These are phyloP conservation scores for Diaporthe sp. DNA, from an alignment of 2,329 filamentous ascomycete species.

Conservation along the genomic window DNA sequence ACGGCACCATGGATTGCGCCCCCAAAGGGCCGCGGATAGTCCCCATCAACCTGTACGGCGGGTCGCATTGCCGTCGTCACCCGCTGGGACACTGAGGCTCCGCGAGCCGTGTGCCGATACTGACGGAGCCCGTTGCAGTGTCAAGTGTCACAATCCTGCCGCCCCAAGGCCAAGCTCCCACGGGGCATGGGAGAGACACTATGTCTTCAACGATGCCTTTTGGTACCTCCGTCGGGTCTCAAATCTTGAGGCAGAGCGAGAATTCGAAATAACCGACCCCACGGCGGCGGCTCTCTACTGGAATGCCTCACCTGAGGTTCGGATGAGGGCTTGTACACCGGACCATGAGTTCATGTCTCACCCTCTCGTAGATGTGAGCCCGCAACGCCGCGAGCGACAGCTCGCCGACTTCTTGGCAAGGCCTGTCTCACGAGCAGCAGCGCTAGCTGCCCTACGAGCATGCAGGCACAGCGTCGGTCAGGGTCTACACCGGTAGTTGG, in stretches of 20 bases:
- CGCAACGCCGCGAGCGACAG: neutral
- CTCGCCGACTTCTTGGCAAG: neutral
- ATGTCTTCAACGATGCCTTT: neutral
- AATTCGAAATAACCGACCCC: neutral
- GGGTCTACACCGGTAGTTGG: slow-evolving; percentile 10
- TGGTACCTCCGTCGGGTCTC: neutral
- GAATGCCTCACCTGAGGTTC: neutral
- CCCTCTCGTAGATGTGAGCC: neutral
- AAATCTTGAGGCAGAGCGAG: neutral
- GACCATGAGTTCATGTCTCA: slow-evolving; percentile 5
- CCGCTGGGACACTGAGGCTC: slow-evolving; percentile 17
- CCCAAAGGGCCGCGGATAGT: neutral
- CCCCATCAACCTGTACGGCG: slow-evolving; percentile 3
- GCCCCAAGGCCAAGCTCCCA: neutral
- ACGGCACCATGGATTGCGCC: neutral
- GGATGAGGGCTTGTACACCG: neutral
- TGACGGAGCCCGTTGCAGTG: neutral
- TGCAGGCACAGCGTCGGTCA: slow-evolving; percentile 12
- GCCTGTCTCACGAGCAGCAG: neutral
- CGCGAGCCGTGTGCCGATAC: slow-evolving; percentile 10
- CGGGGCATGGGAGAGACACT: neutral
- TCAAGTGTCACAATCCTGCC: slow-evolving; percentile 1
- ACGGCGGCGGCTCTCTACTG: neutral
- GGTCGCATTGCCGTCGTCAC: slow-evolving; percentile 22
- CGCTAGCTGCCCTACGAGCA: slow-evolving; percentile 18